Base-by-base conservation (phyloP, 345 rosid species). In the Citrus inodora region DNA sequence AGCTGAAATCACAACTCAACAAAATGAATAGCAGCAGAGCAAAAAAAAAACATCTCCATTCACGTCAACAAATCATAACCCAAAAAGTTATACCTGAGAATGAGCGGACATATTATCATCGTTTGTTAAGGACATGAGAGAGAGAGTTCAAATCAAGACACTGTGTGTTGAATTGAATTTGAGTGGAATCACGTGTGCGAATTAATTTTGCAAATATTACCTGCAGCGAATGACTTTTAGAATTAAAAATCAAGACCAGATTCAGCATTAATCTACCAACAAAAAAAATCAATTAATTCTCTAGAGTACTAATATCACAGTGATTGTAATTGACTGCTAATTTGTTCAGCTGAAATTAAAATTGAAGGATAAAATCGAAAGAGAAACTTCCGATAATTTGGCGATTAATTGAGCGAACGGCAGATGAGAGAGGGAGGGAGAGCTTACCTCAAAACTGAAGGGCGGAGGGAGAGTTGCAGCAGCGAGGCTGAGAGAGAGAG, bases 41-140 rank as follows among this genome's bases (percentile, higher is more conserved):
- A 11, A 61, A 61, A 24, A 2, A 7, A 22, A 61, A 24, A 1
- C 66, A 68, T 46, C n/a, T 62, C 37, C 10, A 53, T 48, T 27
- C 42, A 73, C 9, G 40, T 60, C 24, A 4, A 32, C 22, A 64
- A 19, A 64, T 19, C 7, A 1, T 1, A 53, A 4, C 7, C 22
- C 58, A 53, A 21, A 17, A 53, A 1, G 22, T 53, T 53, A 74
- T 79, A 93, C 98, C 98, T 90, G 89, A 80, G 87, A 48, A 64
- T 84, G 80, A 48, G 86, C 66, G 74, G 91, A 81, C 74, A 81
- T 27, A 67, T 80, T 81, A 68, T 86, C 93, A 63, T 91, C 96
- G 73, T 83, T 82, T 55, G 86, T 80, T 25, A 67, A 82, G 70
- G 94, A 89, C 98, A 93, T 93, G 78, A 74, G 56, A 62, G 16